phyloP scores from a whole-genome alignment of 2,329 filamentous ascomycete genomes.

The Stachybotrys chartarum region DNA sequence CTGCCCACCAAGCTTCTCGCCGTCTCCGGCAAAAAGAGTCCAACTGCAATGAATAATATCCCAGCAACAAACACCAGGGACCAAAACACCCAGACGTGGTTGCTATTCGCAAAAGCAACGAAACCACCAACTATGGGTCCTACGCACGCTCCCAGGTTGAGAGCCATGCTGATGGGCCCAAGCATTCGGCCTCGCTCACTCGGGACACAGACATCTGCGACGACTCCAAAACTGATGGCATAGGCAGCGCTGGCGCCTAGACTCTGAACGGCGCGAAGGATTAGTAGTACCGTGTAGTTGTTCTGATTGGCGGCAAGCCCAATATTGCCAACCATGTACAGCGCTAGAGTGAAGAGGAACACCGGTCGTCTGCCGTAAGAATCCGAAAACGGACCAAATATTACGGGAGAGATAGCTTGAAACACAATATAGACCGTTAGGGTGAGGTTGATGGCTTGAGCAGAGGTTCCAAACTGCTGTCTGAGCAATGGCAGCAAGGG shows the following conservation, averaged over 20 bases:
- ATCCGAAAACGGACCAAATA: constrained; percentile 1
- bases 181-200: constrained; percentile 1
- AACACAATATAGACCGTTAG: constrained; percentile 1
- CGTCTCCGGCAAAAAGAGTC: background rate
- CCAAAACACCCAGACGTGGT: constrained; percentile 1
- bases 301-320: constrained; percentile 1
- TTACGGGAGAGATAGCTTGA: constrained; percentile 1
- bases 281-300: background rate
- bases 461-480: background rate
- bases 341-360: background rate
- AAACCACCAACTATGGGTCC: constrained; percentile 1
- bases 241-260: background rate
- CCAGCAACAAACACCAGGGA: background rate
- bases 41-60: too few relatives aligned
- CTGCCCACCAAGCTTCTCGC: background rate
- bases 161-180: constrained; percentile 1
- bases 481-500: constrained; percentile 1
- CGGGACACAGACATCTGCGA: constrained; percentile 1
- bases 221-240: background rate
- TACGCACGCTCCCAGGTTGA: background rate
- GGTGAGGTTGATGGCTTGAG: constrained; percentile 4
- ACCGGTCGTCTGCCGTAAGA: constrained; percentile 1
- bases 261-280: background rate
- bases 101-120: background rate
- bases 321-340: constrained; percentile 1